phyloP scores from a whole-genome alignment of 106 monocot genomes.

The Gastrodia elata region DNA sequence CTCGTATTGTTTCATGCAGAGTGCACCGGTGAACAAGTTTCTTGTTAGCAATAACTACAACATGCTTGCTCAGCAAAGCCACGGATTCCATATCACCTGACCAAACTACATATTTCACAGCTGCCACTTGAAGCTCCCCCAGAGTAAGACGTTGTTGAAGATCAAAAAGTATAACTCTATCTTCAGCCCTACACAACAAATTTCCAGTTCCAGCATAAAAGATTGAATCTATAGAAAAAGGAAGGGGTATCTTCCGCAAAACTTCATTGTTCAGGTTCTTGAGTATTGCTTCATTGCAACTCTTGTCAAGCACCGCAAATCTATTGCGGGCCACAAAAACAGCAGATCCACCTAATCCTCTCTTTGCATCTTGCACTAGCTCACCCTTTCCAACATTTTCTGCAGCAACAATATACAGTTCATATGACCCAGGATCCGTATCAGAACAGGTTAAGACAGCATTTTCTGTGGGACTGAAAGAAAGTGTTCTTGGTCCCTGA shows the following conservation, averaged over 20 bases:
- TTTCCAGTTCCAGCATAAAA: conserved; percentile 65
- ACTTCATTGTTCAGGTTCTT: conserved; percentile 63
- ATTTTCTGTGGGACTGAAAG: conserved; percentile 58
- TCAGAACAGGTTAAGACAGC: conserved; percentile 47
- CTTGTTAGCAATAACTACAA: conserved; percentile 34
- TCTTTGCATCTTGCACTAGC: conserved; percentile 41
- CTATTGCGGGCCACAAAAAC: conserved; percentile 56
- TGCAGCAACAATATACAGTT: conserved; percentile 37
- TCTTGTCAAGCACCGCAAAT: conserved; percentile 60
- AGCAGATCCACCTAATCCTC: conserved; percentile 36
- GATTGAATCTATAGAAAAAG: conserved; percentile 39
- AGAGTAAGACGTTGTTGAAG: conserved; percentile 31
- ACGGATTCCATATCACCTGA: conserved; percentile 35
- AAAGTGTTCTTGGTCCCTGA: conserved; percentile 51
- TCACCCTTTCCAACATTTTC: conserved; percentile 32
- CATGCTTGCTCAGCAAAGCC: conserved; percentile 34
- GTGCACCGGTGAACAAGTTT: conserved; percentile 45
- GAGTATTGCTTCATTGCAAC: conserved; percentile 34
- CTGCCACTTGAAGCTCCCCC: conserved; percentile 28
- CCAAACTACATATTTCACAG: conserved; percentile 34
- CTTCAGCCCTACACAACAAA: conserved; percentile 50
- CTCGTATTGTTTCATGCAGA: conserved; percentile 57
- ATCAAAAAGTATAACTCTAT: conserved; percentile 33
- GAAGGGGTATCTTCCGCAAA: conserved; percentile 47
- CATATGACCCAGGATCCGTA: conserved; percentile 50